Evolutionary conservation across 257 asterid genomes (phyloP).

Genomic region (Solanum okadae): DNA sequence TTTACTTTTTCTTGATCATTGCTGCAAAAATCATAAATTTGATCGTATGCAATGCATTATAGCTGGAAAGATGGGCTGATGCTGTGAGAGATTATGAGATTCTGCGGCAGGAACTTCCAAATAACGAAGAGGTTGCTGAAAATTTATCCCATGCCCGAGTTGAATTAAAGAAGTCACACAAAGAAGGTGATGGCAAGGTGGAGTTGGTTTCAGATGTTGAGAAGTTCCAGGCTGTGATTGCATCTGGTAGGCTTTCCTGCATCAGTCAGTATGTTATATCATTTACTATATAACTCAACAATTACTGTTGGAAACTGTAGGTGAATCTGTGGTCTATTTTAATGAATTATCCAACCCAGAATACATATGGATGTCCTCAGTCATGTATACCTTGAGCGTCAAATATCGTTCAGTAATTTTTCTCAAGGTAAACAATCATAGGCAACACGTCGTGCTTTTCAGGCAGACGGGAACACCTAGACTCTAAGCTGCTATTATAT

Average conservation of each 20-base stretch:
- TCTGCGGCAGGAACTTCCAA: constrained; percentile 56
- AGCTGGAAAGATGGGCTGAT: constrained; percentile 88
- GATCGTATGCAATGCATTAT: constrained; percentile 34
- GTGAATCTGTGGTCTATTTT: constrained; percentile 70
- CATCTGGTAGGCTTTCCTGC: constrained; percentile 45
- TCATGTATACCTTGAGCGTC: constrained; percentile 53
- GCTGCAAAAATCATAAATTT: constrained; percentile 24
- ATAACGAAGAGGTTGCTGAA: constrained; percentile 66
- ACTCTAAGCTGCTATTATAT: background rate
- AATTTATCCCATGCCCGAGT: constrained; percentile 25
- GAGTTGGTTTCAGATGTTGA: constrained; percentile 57
- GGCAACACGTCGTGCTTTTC: background rate
- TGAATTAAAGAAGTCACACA: constrained; percentile 48
- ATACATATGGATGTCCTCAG: constrained; percentile 58
- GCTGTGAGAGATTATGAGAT: constrained; percentile 82
- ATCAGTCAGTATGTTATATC: constrained; percentile 22
- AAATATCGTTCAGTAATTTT: constrained; percentile 64
- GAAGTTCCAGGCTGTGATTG: constrained; percentile 70
- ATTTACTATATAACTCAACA: constrained; percentile 3
- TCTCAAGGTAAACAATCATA: constrained; percentile 49
- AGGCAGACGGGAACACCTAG: background rate
- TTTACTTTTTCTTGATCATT: background rate
- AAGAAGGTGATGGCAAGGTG: constrained; percentile 89
- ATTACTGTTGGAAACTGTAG: constrained; percentile 32
- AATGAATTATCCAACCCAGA: constrained; percentile 31